These are phyloP conservation scores for Colletotrichum chrysophilum DNA, from an alignment of 2,329 filamentous ascomycete species.

Conservation along the genomic window DNA sequence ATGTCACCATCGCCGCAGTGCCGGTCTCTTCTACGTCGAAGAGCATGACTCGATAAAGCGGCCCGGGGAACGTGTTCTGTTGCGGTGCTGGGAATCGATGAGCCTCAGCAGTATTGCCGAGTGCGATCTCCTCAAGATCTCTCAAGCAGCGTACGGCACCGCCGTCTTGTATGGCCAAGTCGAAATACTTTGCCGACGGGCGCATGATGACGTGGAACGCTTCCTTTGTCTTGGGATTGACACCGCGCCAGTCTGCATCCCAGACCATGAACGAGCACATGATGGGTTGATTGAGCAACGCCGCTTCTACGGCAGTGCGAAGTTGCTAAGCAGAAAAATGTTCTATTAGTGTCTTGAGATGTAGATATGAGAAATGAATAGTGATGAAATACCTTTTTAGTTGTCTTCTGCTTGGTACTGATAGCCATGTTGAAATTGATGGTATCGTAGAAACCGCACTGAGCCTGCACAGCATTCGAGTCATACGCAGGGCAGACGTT, in stretches of 20 bases:
- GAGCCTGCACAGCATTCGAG: background rate
- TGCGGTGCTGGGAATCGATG: background rate
- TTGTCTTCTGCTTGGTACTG: background rate
- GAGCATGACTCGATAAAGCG: background rate
- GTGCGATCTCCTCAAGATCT: background rate
- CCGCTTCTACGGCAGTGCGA: background rate
- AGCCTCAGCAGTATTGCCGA: background rate
- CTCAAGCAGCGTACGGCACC: background rate
- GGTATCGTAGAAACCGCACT: background rate
- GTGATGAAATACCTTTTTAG: background rate
- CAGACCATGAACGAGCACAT: background rate
- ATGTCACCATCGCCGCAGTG: background rate
- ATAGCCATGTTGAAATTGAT: background rate
- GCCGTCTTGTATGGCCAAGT: background rate
- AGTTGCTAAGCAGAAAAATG: rapidly evolving
- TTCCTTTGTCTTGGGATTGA: background rate
- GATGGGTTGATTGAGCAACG: background rate
- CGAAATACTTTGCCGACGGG: background rate
- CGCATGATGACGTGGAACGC: background rate
- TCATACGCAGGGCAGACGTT: background rate
- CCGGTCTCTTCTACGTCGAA: background rate
- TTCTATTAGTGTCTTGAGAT: rapidly evolving
- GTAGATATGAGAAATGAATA: background rate
- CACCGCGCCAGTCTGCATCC: background rate
- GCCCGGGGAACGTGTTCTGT: background rate